Base-by-base conservation (phyloP, 768 basidiomycete species). In the Boletus huronensis region DNA sequence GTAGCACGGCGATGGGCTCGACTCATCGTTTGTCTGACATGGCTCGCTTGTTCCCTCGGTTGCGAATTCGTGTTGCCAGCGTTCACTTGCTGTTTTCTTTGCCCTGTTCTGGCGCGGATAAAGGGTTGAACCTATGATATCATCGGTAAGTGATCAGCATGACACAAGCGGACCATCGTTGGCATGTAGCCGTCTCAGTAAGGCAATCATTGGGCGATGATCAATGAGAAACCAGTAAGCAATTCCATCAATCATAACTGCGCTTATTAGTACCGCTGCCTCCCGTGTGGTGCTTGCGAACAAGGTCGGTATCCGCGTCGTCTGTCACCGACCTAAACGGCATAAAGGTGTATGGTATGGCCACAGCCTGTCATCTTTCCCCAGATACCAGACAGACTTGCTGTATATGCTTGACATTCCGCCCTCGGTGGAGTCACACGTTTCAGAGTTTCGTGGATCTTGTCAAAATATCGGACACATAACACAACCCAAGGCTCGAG, bases 11-110 rank as follows among this genome's bases (percentile, higher is more conserved):
- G 44, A 52, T n/a, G 38, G 36, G 13, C 40, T 36, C 42, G 55
- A 61, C n/a, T 19, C 58, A 28, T 49, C 62, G 58, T 62, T 57
- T 63, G 53, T 48, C 50, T 52, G 42, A 46, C 50, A 40, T 39
- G 6, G 11, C 45, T 43, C 46, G 17, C 34, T 49, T 31, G 38
- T 36, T 16, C 34, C 6, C 26, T 54, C 45, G 42, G 50, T 40
- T 55, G 55, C 36, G 7, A 29, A 25, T 13, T 26, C 19, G 19
- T 31, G 23, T 17, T 28, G 3, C 13, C 4, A 26, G 43, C 17
- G 13, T 21, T 38, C 44, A 35, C 40, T 34, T 19, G 32, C 32
- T 25, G 29, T n/a, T 46, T 31, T 13, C 43, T 25, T 6, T 14
- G 6, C 19, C 35, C 10, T 13, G 32, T 23, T 4, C 21, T 25